Base-by-base conservation (phyloP, 306 rosid species). In the Herpetospermum pedunculosum region DNA sequence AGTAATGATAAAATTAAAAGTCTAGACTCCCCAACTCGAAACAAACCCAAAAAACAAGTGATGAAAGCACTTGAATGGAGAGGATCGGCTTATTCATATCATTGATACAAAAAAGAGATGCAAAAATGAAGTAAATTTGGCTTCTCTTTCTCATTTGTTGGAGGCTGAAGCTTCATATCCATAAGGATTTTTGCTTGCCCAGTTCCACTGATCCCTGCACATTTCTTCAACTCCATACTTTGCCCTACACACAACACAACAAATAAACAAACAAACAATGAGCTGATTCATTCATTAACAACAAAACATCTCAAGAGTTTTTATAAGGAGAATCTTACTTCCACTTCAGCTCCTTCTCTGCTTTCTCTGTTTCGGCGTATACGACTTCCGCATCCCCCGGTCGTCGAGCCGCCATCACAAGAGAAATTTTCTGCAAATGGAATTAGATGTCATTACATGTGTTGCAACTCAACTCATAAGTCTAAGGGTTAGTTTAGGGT, bases 161-260 rank as follows among this genome's bases (percentile, higher is more conserved):
- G 87, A 67, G 50, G 84, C 86, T 34, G 82, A 64, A 26, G 89
- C 63, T 80, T 26, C 96, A 83, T 95, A 91, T 76, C 99, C 99
- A 28, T 83, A 91, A 13, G 97, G 99, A 71, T 94, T 94, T 81
- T 88, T 86, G 92, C 96, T 94, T 43, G 97, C 96, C 99, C 99
- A 94, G 79, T 94, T 94, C 99, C 99, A 94, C 77, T 94, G 99
- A 82, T 94, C 99, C 64, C 91, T 91, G 76, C 99, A 91, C 99
- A 94, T 94, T 83, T 91, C 99, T 14, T 88, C 87, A 44, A 94
- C 78, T 78, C 91, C 93, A 77, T 85, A 94, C 79, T 84, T 89
- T 40, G 97, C 92, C 89, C 99, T 94, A 90, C 80, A 83, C 50
- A 11, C n/a, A n/a, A n/a, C n/a, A 44, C 6, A 70, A 13, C 5